Conservation (phyloP, 441 rosid species). For the Lagerstroemia fauriei region DNA sequence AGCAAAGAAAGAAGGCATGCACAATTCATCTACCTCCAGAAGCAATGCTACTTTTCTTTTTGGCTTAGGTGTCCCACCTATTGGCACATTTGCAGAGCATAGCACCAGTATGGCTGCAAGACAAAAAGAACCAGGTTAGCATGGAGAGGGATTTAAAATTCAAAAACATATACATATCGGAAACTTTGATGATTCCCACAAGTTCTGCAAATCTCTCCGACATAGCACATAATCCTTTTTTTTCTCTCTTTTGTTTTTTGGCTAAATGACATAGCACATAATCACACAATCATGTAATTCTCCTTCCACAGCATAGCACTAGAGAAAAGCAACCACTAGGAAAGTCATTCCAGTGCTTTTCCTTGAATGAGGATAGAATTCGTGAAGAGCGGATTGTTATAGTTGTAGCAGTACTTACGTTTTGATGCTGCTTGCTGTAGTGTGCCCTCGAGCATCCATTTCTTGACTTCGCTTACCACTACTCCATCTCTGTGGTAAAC, state of each 20-base stretch:
- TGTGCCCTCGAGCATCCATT: too few species aligned
- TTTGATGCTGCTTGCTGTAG: too few species aligned
- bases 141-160: neutral
- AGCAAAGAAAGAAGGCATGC: neutral
- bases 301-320: too few species aligned
- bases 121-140: neutral
- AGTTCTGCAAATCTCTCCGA: neutral
- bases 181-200: neutral
- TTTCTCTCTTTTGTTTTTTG: too few species aligned
- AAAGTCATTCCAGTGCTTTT: too few species aligned
- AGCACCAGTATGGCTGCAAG: neutral
- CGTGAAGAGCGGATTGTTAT: neutral
- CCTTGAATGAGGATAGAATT: neutral
- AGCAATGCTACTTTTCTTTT: too few species aligned
- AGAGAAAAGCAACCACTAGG: too few species aligned
- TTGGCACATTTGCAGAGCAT: neutral
- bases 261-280: too few species aligned
- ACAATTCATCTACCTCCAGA: neutral
- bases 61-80: neutral
- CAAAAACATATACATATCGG: neutral
- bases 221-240: too few species aligned
- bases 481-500: neutral
- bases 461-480: accelerated
- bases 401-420: neutral
- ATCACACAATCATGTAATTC: too few species aligned